These are phyloP conservation scores for Calcarisporium arbuscula DNA, from an alignment of 2,329 filamentous ascomycete species.

Conservation along the genomic window DNA sequence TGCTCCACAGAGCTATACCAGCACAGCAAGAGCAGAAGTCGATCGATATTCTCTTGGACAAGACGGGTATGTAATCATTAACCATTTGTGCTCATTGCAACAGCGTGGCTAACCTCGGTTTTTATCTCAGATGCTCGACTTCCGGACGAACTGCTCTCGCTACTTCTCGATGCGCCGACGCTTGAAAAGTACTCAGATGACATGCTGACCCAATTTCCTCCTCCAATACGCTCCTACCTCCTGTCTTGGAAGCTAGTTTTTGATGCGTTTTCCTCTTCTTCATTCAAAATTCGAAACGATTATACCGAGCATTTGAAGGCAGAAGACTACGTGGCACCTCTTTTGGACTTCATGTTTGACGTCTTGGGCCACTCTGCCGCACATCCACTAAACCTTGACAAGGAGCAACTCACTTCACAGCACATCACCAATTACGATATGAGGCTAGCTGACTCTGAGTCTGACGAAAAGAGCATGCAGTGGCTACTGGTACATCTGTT, in stretches of 20 bases:
- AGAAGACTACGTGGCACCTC: constrained; percentile 57
- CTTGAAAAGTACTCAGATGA: constrained; percentile 61
- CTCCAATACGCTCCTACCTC: constrained; percentile 69
- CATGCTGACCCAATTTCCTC: constrained; percentile 61
- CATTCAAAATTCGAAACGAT: constrained; percentile 74
- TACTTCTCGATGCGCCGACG: constrained; percentile 73
- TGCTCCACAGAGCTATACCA: constrained; percentile 77
- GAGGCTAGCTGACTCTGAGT: constrained; percentile 47
- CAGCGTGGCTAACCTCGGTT: no score
- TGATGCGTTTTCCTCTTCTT: constrained; percentile 72
- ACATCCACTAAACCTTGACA: constrained; percentile 66
- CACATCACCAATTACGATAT: constrained; percentile 52
- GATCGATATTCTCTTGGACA: constrained; percentile 67
- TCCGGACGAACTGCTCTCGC: constrained; percentile 76
- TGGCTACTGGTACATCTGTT: constrained; percentile 83
- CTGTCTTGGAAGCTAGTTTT: constrained; percentile 87
- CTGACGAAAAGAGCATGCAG: constrained; percentile 67
- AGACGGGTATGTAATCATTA: constrained; percentile 39
- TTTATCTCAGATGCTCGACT: constrained; percentile 60
- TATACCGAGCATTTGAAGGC: constrained; percentile 76
- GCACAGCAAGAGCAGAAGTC: constrained; percentile 74
- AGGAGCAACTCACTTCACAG: constrained; percentile 52
- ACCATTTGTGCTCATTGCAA: fast-evolving
- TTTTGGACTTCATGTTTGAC: constrained; percentile 78
- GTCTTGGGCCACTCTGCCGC: constrained; percentile 74